These are phyloP conservation scores for Malassezia pachydermatis DNA, from an alignment of 1,284 basidiomycete genomes.

Conservation along the genomic window DNA sequence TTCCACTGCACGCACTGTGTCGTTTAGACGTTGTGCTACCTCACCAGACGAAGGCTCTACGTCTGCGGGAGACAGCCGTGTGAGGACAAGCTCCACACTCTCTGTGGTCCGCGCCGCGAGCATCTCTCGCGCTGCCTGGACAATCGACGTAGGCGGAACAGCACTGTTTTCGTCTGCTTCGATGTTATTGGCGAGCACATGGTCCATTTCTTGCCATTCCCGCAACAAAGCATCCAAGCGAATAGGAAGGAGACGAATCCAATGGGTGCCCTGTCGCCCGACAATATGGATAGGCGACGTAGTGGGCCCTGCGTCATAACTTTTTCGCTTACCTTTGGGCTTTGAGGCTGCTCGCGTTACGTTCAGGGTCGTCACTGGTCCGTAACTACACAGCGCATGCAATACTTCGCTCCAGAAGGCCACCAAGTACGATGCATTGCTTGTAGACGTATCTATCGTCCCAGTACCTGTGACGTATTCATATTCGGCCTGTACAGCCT, in stretches of 20 bases:
- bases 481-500: constrained; percentile 9
- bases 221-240: constrained; percentile 6
- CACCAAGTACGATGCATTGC: constrained; percentile 12
- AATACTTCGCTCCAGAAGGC: constrained; percentile 14
- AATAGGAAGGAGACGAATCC: constrained; percentile 9
- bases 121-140: not conserved
- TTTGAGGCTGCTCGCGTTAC: not conserved
- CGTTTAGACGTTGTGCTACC: not conserved
- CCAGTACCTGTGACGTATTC: not conserved
- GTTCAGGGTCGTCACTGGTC: constrained; percentile 1
- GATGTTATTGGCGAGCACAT: not conserved
- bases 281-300: constrained; percentile 2
- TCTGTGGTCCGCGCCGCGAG: not conserved
- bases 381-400: not conserved
- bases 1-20: not conserved
- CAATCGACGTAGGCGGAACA: not conserved
- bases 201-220: constrained; percentile 12
- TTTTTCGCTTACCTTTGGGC: too few relatives aligned
- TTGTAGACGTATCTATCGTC: not conserved
- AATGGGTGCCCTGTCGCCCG: not conserved
- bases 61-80: not conserved
- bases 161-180: not conserved
- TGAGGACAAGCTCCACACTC: not conserved
- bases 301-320: not conserved
- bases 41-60: too few relatives aligned